Base-by-base conservation (phyloP, 352 stramenopile species). In the Blastocystis sp. region DNA sequence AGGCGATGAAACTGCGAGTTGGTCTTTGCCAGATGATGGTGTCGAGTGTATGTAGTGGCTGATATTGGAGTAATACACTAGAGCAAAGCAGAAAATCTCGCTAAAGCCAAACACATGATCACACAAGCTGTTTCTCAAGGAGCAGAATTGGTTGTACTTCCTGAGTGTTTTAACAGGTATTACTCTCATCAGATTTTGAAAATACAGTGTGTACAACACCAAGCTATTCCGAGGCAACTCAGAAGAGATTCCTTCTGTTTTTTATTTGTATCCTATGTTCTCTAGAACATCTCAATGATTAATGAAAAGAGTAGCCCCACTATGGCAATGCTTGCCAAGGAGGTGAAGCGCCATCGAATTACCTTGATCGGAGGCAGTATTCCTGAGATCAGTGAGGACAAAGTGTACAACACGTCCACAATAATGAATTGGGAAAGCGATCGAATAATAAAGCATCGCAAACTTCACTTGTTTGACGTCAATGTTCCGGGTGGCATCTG, bases 391-490 rank as follows among this genome's bases (percentile, higher is more conserved):
- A 54, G 30, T 30, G 53, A 89, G 8, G 47, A 41, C 20, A 89
- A 65, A 34, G 37, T 89, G 37, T 89, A 50, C 50, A 89, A 89
- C 90, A 95, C 90, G 95, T 39, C 63, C 11, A 78, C 53, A 13
- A 45, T 65, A 11, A 95, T 92, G 41, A 56, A 54, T n/a, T 63
- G 47, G 16, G 41, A 78, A 11, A 81, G 45, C 8, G 59, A 87
- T 47, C 2, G 16, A 16, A 87, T 82, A 18, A 76, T 43, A 18
- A 90, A 79, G 30, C 68, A 90, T 41, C 62, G 50, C 16, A 87
- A 92, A 62, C 24, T 91, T 16, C 97, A 99, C 92, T 92, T 99
- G 6, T 99, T 99, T 92, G 97, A 99, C 92, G 98, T 99, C 66
- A 95, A 99, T 91, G 96, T 99, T 55, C 97, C 97, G 0, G 97